Evolutionary conservation across 768 basidiomycete genomes (phyloP), one percentile per base, ranked within the genome.

Genomic region (Gyrodon lividus): DNA sequence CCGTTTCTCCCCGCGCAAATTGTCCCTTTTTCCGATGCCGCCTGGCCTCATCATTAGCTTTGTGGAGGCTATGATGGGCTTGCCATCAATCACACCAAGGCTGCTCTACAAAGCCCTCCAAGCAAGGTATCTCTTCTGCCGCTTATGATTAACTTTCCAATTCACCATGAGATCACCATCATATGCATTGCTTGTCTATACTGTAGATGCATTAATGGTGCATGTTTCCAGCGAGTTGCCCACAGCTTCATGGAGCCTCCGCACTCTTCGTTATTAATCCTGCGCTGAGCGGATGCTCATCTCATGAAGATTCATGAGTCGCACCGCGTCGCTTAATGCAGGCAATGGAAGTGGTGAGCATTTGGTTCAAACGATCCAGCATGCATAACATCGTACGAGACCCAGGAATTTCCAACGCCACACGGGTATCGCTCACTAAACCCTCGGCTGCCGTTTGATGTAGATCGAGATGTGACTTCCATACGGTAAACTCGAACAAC

Each of bases 171-270:
- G n/a, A 20, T 51, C 48, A 16, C 13, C 28, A 24, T 46, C 35
- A 22, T 48, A 46, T 17, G 35, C 54, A 54, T 43, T 33, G 54
- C 50, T 55, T 33, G 31, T 33, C 40, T 54, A 44, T 44, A 48
- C 34, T 54, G n/a, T 51, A 54, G 40, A 56, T 56, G 28, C 56
- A 58, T 56, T 65, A 57, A 59, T 51, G 30, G 46, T 56, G 58
- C 64, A 58, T 62, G 64, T 58, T 45, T 39, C 23, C 58, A 60
- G 46, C 47, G 5, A 33, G 39, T 14, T 7, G 39, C n/a, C 31
- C 46, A 24, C 26, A 22, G 46, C 35, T 41, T 40, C 10, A 19
- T 16, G 22, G 31, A 13, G 8, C 23, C 34, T 35, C 49, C 7
- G 14, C 49, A 26, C 16, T 43, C 34, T 43, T 43, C 33, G 24